These are phyloP conservation scores for Apocynum venetum DNA, from an alignment of 257 asterid species.

Conservation along the genomic window DNA sequence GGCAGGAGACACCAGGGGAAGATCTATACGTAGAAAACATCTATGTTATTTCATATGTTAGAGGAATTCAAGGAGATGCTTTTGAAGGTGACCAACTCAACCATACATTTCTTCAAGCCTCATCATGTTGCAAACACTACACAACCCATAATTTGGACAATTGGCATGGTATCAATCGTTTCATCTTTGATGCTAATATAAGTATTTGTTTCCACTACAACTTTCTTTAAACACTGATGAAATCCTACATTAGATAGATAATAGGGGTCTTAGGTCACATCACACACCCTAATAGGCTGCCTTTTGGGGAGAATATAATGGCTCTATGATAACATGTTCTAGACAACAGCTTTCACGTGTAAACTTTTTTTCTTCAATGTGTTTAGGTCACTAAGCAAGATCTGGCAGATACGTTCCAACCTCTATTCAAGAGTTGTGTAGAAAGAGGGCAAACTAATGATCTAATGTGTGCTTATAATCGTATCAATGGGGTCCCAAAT, in stretches of 20 bases:
- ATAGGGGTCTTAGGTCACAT: no score
- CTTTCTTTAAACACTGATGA: no score
- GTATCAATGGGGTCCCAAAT: conserved; percentile 61
- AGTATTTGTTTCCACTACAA: not conserved
- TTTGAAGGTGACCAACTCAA: conserved; percentile 48
- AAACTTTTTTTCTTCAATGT: not conserved
- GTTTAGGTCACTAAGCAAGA: conserved; percentile 59
- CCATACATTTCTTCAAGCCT: conserved; percentile 47
- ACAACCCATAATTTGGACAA: conserved; percentile 74
- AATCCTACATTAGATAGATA: no score
- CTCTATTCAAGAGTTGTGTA: conserved; percentile 67
- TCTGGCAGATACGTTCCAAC: conserved; percentile 67
- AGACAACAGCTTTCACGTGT: no score
- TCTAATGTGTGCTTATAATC: conserved; percentile 70
- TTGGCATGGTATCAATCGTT: conserved; percentile 60
- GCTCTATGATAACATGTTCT: no score
- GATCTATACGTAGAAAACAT: conserved; percentile 28
- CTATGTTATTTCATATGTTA: conserved; percentile 48
- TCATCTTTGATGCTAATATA: conserved; percentile 50
- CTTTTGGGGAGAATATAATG: no score
- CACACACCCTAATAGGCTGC: no score
- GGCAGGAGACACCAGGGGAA: conserved; percentile 43
- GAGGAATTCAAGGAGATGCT: conserved; percentile 72
- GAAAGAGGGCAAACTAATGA: conserved; percentile 54
- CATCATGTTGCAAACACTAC: conserved; percentile 78